Evolutionary conservation across 768 basidiomycete species (phyloP).

Genomic region (Boletus eberwhitei): DNA sequence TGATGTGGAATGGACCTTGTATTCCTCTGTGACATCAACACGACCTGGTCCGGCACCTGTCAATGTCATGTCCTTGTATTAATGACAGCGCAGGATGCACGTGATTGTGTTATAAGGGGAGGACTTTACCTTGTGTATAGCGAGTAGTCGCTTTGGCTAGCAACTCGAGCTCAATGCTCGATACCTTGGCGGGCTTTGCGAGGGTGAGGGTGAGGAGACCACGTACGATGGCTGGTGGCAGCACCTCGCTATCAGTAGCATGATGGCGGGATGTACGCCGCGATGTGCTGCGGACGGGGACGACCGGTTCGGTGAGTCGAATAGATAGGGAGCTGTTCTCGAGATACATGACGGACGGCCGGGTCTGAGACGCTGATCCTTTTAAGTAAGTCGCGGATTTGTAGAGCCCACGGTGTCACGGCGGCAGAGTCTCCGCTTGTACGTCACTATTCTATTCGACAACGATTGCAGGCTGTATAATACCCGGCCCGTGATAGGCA

Average conservation of each 20-base stretch:
- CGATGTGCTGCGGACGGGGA: slow-evolving; percentile 52
- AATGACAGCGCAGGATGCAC: background rate
- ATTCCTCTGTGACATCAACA: slow-evolving; percentile 75
- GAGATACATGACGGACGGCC: slow-evolving; percentile 7
- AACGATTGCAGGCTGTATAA: too few species aligned
- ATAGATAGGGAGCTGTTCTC: slow-evolving; percentile 49
- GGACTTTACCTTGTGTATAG: slow-evolving; percentile 79
- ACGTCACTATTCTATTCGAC: background rate
- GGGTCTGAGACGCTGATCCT: background rate
- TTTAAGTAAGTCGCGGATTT: background rate
- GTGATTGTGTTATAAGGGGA: background rate
- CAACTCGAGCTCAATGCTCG: slow-evolving; percentile 79
- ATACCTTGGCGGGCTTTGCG: slow-evolving; percentile 78
- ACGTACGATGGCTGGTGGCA: slow-evolving; percentile 61
- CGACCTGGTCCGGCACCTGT: slow-evolving; percentile 66
- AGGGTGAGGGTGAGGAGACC: slow-evolving; percentile 63
- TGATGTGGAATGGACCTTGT: slow-evolving; percentile 66
- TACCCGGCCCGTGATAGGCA: background rate
- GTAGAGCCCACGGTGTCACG: background rate
- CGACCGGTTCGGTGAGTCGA: slow-evolving; percentile 68
- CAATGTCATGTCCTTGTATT: background rate
- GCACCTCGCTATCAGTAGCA: slow-evolving; percentile 25
- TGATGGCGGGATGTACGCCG: slow-evolving; percentile 33
- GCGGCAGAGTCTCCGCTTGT: background rate
- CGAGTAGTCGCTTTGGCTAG: slow-evolving; percentile 66